phyloP scores from a whole-genome alignment of 2,329 filamentous ascomycete genomes.

The Apiospora malaysiana region DNA sequence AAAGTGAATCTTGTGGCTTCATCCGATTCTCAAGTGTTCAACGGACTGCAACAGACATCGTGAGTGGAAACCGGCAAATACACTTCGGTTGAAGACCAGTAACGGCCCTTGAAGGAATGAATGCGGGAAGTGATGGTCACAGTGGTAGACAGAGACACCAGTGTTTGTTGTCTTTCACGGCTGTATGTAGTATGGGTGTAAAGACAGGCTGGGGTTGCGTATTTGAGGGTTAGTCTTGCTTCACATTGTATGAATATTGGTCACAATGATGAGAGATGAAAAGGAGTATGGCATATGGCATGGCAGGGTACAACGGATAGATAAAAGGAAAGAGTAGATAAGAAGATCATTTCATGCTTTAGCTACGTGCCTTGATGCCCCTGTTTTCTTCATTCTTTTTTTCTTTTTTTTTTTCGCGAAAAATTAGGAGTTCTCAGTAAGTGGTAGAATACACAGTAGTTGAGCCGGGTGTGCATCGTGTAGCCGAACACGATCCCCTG shows the following conservation, averaged over 20 bases:
- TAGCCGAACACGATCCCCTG: neutral
- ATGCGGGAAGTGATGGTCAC: neutral
- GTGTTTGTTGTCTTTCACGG: neutral
- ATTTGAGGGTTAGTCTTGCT: neutral
- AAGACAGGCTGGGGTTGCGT: neutral
- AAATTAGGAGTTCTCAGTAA: no score
- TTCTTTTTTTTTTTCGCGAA: no score
- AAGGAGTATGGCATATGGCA: neutral
- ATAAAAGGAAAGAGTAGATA: no score
- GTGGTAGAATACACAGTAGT: no score
- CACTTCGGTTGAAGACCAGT: neutral
- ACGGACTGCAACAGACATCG: neutral
- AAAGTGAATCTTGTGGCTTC: constrained; percentile 49
- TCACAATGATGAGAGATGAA: neutral
- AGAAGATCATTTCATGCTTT: no score
- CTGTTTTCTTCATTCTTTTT: no score
- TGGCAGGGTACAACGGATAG: no score
- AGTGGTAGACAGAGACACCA: neutral
- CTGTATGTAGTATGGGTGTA: neutral
- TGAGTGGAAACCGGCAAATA: constrained; percentile 18
- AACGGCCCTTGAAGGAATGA: no score
- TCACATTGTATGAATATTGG: neutral
- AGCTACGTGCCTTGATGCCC: no score
- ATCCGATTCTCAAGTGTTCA: constrained; percentile 43
- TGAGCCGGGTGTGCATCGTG: neutral